Percentiles rank a stretch among this genome's conserved stretches.
phyloP scores from a whole-genome alignment of 805 yeast genomes.

The Kodamaea kaohsiungensis region DNA sequence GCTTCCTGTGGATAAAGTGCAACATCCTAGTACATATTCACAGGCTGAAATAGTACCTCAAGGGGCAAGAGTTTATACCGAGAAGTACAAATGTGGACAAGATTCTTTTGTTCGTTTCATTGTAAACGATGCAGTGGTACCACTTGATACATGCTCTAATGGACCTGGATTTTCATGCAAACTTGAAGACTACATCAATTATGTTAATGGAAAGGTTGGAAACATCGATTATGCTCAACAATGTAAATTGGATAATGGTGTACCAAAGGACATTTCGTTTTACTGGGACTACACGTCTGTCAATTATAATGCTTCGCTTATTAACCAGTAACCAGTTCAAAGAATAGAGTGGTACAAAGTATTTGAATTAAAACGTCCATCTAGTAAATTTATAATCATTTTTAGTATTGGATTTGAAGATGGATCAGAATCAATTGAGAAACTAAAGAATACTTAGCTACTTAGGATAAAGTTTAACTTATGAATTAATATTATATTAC shows the following conservation, averaged over 20 bases:
- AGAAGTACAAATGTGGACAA: slow-evolving; percentile 12
- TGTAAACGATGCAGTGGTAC: slow-evolving; percentile 18
- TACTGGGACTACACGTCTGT: slow-evolving; percentile 42
- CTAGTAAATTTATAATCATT: too few species aligned
- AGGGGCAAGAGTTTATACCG: slow-evolving; percentile 16
- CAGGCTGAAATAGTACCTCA: slow-evolving; percentile 16
- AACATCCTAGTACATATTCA: slow-evolving; percentile 11
- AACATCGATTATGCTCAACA: slow-evolving; percentile 26
- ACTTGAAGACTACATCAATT: slow-evolving; percentile 27
- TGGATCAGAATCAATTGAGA: too few species aligned
- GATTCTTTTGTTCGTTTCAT: slow-evolving; percentile 14
- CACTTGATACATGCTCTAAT: slow-evolving; percentile 11
- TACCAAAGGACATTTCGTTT: slow-evolving; percentile 29
- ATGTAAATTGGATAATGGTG: slow-evolving; percentile 25
- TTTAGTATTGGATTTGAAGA: neutral
- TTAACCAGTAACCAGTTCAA: slow-evolving; percentile 23
- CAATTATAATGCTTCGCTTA: slow-evolving; percentile 24
- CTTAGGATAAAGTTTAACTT: neutral
- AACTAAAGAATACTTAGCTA: too few species aligned
- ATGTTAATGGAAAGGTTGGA: slow-evolving; percentile 17
- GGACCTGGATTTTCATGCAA: slow-evolving; percentile 24
- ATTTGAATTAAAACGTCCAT: neutral
- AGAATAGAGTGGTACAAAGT: neutral
- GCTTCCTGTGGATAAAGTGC: slow-evolving; percentile 13
- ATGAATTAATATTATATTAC: neutral